phyloP scores from a whole-genome alignment of 176 grass and related monocot species.

The Oryza glaberrima region DNA sequence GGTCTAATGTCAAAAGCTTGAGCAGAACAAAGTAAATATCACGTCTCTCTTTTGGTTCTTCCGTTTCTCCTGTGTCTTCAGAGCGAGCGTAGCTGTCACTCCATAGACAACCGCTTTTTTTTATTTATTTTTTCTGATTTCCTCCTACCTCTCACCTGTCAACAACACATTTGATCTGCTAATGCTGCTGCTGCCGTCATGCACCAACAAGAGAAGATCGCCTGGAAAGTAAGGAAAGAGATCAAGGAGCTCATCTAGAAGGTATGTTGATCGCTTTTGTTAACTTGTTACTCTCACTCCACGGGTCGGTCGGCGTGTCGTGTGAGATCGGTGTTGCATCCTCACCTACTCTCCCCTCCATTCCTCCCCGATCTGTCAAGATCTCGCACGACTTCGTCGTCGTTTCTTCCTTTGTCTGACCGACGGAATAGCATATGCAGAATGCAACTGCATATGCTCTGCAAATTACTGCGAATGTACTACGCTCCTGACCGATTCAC shows the following conservation, averaged over 20 bases:
- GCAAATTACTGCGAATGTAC: background rate
- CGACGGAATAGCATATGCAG: background rate
- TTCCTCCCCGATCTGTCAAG: background rate
- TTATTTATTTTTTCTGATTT: background rate
- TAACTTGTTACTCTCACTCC: background rate
- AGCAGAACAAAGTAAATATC: background rate
- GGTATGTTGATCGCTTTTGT: background rate
- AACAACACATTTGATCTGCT: background rate
- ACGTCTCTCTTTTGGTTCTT: background rate
- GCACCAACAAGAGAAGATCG: background rate
- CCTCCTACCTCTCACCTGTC: background rate
- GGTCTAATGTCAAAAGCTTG: background rate
- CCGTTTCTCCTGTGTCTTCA: background rate
- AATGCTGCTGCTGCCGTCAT: background rate
- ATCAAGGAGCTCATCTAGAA: constrained; percentile 11
- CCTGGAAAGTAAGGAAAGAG: background rate
- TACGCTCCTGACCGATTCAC: background rate
- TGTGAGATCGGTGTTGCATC: background rate
- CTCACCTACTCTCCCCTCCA: background rate
- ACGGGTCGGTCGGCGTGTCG: background rate
- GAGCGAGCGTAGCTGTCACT: background rate
- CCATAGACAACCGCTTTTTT: too few species aligned
- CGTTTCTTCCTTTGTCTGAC: constrained; percentile 3
- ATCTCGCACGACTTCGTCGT: constrained; percentile 10
- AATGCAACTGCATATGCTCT: background rate